Evolutionary conservation across 495 filamentous ascomycete genomes (phyloP), one percentile per base, ranked within the genome.

Genomic region (Penicillium steckii): DNA sequence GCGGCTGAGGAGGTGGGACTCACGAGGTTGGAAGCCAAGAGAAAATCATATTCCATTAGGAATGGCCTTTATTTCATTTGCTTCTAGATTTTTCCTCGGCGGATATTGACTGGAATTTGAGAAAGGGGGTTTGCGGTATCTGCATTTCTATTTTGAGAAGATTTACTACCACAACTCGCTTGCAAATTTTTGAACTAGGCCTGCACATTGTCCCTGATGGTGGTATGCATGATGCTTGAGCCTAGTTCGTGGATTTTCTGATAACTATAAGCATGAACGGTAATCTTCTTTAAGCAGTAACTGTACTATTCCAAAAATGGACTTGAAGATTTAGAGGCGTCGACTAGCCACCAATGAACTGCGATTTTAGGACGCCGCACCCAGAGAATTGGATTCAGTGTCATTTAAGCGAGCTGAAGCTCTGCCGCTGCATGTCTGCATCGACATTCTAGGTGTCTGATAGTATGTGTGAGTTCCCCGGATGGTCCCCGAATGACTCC

Each of bases 321-420:
- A 17, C 7, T 6, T 6, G 19, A 41, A 3, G 21, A 9, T 21
- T 41, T 10, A 0, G 18, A 41, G 38, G 38, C 38, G 38, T 19
- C 38, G 21, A 41, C 21, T 22, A 41, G 38, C 38, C 38, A 41
- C 38, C 33, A 37, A 37, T 37, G 18, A 6, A 15, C 13, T n/a
- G n/a, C 3, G 6, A 37, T 37, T 15, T 37, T 15, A n/a, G 10
- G 18, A n/a, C n/a, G n/a, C 33, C 18, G 15, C 33, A 37, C 33
- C 33, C 33, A 37, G 18, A 15, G 38, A 8, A 2, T 3, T 23
- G 38, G 38, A 13, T 23, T 19, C 8, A 12, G 10, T 22, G 13
- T 17, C 38, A 21, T 41, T 41, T 41, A 41, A 41, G 38, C 38
- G 38, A 41, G 38, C 38, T 41, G 38, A 41, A 23, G 7, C n/a